Percentiles rank a stretch among this genome's conserved stretches.
phyloP scores from a whole-genome alignment of 441 rosid genomes.

The Pelargonium myrrhifolium region DNA sequence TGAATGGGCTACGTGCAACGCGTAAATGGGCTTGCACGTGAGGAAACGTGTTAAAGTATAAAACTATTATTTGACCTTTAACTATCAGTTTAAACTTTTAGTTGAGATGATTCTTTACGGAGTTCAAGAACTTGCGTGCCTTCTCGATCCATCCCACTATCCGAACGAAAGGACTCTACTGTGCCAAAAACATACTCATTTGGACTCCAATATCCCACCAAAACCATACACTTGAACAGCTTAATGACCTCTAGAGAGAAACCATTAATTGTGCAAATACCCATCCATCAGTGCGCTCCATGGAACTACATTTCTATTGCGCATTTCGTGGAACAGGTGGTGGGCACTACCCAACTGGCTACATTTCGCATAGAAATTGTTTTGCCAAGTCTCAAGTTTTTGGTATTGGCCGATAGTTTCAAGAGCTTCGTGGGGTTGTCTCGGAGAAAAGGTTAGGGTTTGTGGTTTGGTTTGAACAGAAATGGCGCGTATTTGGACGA shows the following conservation, averaged over 20 bases:
- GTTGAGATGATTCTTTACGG: no score
- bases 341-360: slow-evolving; percentile 40
- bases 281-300: slow-evolving; percentile 63
- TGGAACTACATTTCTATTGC: slow-evolving; percentile 53
- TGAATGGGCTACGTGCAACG: no score
- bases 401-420: slow-evolving; percentile 47
- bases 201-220: slow-evolving; percentile 28
- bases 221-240: slow-evolving; percentile 47
- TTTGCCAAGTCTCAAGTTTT: slow-evolving; percentile 36
- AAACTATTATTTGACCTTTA: no score
- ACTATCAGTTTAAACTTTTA: no score
- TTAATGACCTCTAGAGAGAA: slow-evolving; percentile 40
- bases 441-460: slow-evolving; percentile 5
- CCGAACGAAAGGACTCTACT: slow-evolving; percentile 48
- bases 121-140: slow-evolving; percentile 64
- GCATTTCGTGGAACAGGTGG: slow-evolving; percentile 61
- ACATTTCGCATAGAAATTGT: slow-evolving; percentile 45
- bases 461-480: slow-evolving; percentile 9
- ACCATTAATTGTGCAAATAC: slow-evolving; percentile 45
- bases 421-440: slow-evolving; percentile 33
- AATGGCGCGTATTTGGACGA: slow-evolving; percentile 8
- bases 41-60: no score
- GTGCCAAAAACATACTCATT: slow-evolving; percentile 56
- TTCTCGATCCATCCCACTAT: slow-evolving; percentile 33
- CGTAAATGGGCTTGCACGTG: no score